Base-by-base conservation (phyloP, 2,329 filamentous ascomycete species). In the Dothidotthia symphoricarpi region DNA sequence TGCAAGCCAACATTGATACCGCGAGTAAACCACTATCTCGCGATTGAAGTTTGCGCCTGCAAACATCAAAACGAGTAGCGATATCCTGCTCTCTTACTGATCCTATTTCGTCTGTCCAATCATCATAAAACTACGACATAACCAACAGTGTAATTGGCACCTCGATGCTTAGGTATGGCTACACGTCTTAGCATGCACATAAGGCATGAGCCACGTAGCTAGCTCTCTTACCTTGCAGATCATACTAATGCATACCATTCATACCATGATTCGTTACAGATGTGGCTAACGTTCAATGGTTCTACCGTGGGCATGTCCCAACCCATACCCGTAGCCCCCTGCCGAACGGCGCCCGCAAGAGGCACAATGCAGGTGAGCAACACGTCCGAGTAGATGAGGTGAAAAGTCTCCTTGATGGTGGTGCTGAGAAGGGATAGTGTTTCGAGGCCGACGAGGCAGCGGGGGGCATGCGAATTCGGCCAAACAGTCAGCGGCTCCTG, bases 81-180 rank as follows among this genome's bases (percentile, higher is more conserved):
- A n/a, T n/a, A n/a, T n/a, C n/a, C n/a, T n/a, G n/a, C n/a, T n/a
- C n/a, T n/a, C n/a, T n/a, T n/a, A n/a, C n/a, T n/a, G n/a, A n/a
- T n/a, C n/a, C n/a, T n/a, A n/a, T n/a, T n/a, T n/a, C n/a, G n/a
- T n/a, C n/a, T n/a, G n/a, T n/a, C n/a, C n/a, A n/a, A n/a, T n/a
- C n/a, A n/a, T n/a, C n/a, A n/a, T n/a, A n/a, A n/a, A n/a, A n/a
- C n/a, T 7, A 25, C 24, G 24, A 25, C 12, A 25, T 25, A 12
- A 36, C 27, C 34, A 36, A 16, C 26, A 26, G 22, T 36, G 34
- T 19, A 36, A 30, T 26, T 36, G 34, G n/a, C n/a, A n/a, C n/a
- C n/a, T n/a, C n/a, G n/a, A n/a, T n/a, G n/a, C n/a, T n/a, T n/a
- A n/a, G n/a, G n/a, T n/a, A n/a, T n/a, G n/a, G n/a, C n/a, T n/a